These are phyloP conservation scores for Grosmannia serpens DNA, from an alignment of 2,329 filamentous ascomycete genomes.

Conservation along the genomic window DNA sequence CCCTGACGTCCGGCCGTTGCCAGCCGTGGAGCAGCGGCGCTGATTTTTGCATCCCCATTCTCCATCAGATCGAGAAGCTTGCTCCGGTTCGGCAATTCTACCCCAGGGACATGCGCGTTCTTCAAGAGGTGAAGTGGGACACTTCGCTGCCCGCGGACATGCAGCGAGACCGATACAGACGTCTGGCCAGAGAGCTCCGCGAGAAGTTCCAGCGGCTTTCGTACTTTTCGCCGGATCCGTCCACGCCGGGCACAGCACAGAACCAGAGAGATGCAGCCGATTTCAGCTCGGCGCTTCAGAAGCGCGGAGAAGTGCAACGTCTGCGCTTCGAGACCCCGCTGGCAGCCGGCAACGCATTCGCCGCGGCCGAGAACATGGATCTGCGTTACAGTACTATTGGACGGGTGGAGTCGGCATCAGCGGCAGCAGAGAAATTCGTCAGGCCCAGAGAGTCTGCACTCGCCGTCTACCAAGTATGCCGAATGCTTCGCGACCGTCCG, in stretches of 20 bases:
- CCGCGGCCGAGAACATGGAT: not conserved
- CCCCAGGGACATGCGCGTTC: slow-evolving; percentile 19
- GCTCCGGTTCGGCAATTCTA: slow-evolving; percentile 23
- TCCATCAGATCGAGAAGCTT: slow-evolving; percentile 18
- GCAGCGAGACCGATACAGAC: slow-evolving; percentile 26
- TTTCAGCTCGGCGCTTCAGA: no score
- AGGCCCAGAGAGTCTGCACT: no score
- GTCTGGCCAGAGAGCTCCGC: no score
- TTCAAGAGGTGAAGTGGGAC: slow-evolving; percentile 26
- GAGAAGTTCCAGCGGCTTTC: no score
- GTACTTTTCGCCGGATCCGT: no score
- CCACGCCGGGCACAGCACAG: no score
- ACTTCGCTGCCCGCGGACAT: slow-evolving; percentile 17
- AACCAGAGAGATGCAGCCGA: not conserved
- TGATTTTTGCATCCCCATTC: not conserved
- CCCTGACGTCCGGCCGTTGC: slow-evolving; percentile 35
- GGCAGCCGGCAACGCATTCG: not conserved
- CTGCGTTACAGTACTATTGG: slow-evolving; percentile 3
- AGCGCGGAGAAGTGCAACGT: slow-evolving; percentile 7
- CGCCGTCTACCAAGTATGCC: not conserved
- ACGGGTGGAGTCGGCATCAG: not conserved
- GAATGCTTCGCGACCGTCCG: not conserved
- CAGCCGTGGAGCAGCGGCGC: slow-evolving; percentile 34
- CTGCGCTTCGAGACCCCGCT: slow-evolving; percentile 6
- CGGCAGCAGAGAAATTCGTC: no score